phyloP scores from a whole-genome alignment of 495 filamentous ascomycete species.

The Trichoderma reesei region DNA sequence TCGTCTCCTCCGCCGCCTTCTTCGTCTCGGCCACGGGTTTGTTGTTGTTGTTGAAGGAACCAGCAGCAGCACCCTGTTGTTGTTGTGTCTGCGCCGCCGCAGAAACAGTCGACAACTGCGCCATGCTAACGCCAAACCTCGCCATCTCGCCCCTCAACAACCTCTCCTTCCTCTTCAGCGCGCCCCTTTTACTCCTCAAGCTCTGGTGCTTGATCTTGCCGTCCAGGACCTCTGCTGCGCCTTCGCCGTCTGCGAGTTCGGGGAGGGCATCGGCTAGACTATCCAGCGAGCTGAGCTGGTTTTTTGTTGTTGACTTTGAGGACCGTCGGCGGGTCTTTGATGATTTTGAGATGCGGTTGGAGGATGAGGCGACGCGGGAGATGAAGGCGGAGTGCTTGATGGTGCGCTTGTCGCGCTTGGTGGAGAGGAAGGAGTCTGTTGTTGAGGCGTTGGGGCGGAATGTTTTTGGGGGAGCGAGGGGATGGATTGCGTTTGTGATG shows the following conservation, averaged over 20 bases:
- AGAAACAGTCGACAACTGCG: conserved; percentile 44
- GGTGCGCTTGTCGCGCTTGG: conserved; percentile 66
- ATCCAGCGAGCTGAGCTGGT: conserved; percentile 63
- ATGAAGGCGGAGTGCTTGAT: conserved; percentile 71
- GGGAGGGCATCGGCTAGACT: conserved; percentile 72
- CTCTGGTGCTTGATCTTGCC: conserved; percentile 57
- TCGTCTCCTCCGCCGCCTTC: too few species aligned
- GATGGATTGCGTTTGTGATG: conserved; percentile 23
- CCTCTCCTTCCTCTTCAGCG: conserved; percentile 72
- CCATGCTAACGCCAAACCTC: conserved; percentile 75
- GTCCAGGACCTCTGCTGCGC: conserved; percentile 24
- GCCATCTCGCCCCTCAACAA: conserved; percentile 68
- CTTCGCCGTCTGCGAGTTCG: conserved; percentile 34
- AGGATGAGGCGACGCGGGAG: conserved; percentile 58
- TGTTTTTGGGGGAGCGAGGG: conserved; percentile 30
- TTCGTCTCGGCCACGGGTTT: too few species aligned
- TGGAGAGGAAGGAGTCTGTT: conserved; percentile 43
- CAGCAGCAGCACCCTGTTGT: neutral
- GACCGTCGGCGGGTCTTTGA: conserved; percentile 51
- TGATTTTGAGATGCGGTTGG: conserved; percentile 17
- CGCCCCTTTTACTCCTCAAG: conserved; percentile 62
- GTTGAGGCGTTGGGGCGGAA: conserved; percentile 31
- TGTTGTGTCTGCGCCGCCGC: conserved; percentile 15
- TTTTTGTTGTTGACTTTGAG: conserved; percentile 48
- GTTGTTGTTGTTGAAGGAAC: neutral